Base-by-base conservation (phyloP, 768 basidiomycete species). In the Phallus indusiatus region DNA sequence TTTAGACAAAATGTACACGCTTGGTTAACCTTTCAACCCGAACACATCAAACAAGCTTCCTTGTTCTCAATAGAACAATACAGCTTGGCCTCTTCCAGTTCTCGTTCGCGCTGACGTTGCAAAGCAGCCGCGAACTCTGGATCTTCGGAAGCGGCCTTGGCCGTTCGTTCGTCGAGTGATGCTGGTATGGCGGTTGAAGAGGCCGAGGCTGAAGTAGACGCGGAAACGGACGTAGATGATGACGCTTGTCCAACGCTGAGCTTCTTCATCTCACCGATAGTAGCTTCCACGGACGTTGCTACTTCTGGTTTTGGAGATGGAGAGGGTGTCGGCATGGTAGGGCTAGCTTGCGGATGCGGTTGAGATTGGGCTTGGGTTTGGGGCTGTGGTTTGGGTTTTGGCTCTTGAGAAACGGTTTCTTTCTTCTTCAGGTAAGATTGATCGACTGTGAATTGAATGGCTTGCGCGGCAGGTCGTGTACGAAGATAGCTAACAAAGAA, bases 371-470 rank as follows among this genome's bases (percentile, higher is more conserved):
- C 42, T 42, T 4, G 42, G 7, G 28, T 7, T 42, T 42, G 42
- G n/a, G 42, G n/a, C 42, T 49, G 18, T 46, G 54, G 7, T 17
- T 49, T 49, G 48, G 60, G 60, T 34, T 61, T 46, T 53, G 67
- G 65, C 59, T 67, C 70, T 54, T 81, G 77, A 62, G 75, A 70
- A 71, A 82, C 81, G 11, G 79, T 83, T 47, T 81, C 73, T 68
- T 88, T 86, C 42, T 68, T 71, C 60, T 74, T 68, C 59, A 95
- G 75, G 55, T 89, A 73, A 37, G 75, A 80, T 70, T 89, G 86
- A 70, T 95, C 94, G 60, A 98, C 83, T 10, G 96, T 99, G 77
- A 99, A 97, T 75, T 99, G 93, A 70, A 95, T 94, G 54, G 96
- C 96, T 67, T 92, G 87, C 12, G 92, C 90, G 9, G 94, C 94